A percentile compares a stretch with the other conserved stretches of the same genome.
These are phyloP conservation scores for Suillus variegatus DNA, from an alignment of 768 basidiomycete genomes.

Conservation along the genomic window DNA sequence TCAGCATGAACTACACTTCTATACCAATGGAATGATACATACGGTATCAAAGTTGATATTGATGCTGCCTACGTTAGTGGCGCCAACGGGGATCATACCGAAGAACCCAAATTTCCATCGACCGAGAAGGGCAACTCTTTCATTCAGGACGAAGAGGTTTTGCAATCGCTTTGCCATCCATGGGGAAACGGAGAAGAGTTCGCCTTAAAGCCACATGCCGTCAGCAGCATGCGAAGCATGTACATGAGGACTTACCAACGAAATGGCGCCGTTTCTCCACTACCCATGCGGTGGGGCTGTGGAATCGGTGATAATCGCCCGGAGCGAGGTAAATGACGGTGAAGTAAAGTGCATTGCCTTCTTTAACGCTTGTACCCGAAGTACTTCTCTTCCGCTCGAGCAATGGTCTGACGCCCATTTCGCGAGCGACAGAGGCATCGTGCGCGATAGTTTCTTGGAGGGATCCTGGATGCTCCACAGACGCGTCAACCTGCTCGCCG, in stretches of 20 bases:
- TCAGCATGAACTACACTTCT: slow-evolving; percentile 2
- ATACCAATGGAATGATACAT: slow-evolving; percentile 10
- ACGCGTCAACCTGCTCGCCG: slow-evolving; percentile 73
- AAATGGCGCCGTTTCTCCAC: slow-evolving; percentile 96
- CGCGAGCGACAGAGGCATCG: slow-evolving; percentile 69
- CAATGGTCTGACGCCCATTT: slow-evolving; percentile 56
- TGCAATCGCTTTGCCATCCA: slow-evolving; percentile 91
- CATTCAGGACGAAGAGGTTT: slow-evolving; percentile 97
- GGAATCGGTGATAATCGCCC: slow-evolving; percentile 98
- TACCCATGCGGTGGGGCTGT: slow-evolving; percentile 95
- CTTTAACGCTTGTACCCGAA: slow-evolving; percentile 53
- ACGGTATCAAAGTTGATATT: slow-evolving; percentile 94
- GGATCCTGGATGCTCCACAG: slow-evolving; percentile 58
- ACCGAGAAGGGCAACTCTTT: slow-evolving; percentile 93
- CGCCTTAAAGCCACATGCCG: slow-evolving; percentile 48
- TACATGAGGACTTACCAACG: slow-evolving; percentile 58
- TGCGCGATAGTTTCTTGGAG: slow-evolving; percentile 60
- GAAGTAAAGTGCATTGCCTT: slow-evolving; percentile 88
- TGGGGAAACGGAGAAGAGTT: slow-evolving; percentile 94
- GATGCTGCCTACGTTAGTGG: slow-evolving; percentile 97
- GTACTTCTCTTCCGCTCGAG: slow-evolving; percentile 35
- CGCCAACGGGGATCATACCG: slow-evolving; percentile 96
- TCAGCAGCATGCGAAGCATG: background rate
- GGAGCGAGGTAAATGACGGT: slow-evolving; percentile 97
- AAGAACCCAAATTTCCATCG: slow-evolving; percentile 97